Evolutionary conservation across 2,329 filamentous ascomycete species (phyloP), one percentile per base, ranked within the genome.

Genomic region (Xylaria sp.): DNA sequence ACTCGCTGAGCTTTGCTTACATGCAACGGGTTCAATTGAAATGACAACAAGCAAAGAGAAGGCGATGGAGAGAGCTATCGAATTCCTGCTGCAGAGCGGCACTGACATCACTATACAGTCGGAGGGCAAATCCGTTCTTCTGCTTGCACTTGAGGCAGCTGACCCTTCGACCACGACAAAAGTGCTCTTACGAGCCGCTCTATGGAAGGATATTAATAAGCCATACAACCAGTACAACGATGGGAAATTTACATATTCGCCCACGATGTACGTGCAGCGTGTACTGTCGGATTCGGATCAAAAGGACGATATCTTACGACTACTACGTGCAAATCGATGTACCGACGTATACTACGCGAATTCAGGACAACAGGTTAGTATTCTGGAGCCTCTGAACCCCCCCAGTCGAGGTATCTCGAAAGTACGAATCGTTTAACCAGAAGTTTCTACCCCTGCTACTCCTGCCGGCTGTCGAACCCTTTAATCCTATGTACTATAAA

Each of bases 131-230:
- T 88, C 89, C 0, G 78, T 87, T 8, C 79, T 92, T 10, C 80
- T 89, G 13, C 84, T 91, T 1, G 89, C 89, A 4, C 83, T 92
- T 28, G 86, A 90, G 64, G 85, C 87, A 0, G 72, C 79, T 8
- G 86, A 89, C 51, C 83, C 89, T 0, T 68, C 90, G 2, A 79
- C 83, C 0, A 87, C 88, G 6, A 87, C 87, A 0, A 85, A 85
- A 51, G 84, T 86, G 0, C 83, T 92, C 1, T 81, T 92, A 8
- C 89, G 89, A 73, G 87, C 86, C 0, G 88, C 86, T 52, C 84
- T 91, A 80, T 91, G 89, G 89, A 89, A 89, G 75, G 80, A 86
- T 39, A 80, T 91, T 74, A 91, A 91, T 79, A 85, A 88, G 69
- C 81, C 86, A 0, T 88, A 84, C 74, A 89, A 90, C 72, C 80